Percentiles rank a stretch among this genome's conserved stretches.
Evolutionary conservation across 805 yeast genomes (phyloP).

Genomic region (Ogataea degrootiae): DNA sequence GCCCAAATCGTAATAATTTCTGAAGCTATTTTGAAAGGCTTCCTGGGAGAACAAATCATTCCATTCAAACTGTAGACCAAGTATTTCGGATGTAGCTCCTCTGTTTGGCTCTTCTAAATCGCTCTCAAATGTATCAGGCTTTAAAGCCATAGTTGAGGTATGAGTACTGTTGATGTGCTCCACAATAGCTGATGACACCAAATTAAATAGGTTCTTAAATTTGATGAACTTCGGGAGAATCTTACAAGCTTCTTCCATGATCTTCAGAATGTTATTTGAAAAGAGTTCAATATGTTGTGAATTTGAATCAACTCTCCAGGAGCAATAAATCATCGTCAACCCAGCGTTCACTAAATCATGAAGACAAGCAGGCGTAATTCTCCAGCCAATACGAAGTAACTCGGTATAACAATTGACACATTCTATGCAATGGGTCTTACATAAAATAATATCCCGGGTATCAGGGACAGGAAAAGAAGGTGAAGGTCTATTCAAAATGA

Average conservation of each 20-base stretch:
- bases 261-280: conserved; percentile 6
- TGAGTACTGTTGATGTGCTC: conserved; percentile 11
- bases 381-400: conserved; percentile 13
- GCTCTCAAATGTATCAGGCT: not conserved
- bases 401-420: conserved; percentile 12
- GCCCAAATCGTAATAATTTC: conserved; percentile 16
- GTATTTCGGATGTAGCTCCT: not conserved
- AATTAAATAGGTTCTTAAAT: conserved; percentile 14
- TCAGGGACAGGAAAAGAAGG: conserved; percentile 22
- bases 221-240: conserved; percentile 13
- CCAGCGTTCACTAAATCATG: conserved; percentile 20
- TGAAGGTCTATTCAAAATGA: conserved; percentile 21
- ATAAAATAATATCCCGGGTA: conserved; percentile 8
- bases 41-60: conserved; percentile 24
- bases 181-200: conserved; percentile 14
- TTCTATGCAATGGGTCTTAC: conserved; percentile 17
- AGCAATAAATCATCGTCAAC: conserved; percentile 21
- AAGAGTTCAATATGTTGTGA: conserved; percentile 12
- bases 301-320: conserved; percentile 19
- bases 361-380: conserved; percentile 14
- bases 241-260: conserved; percentile 16
- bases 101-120: not conserved
- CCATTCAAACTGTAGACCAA: conserved; percentile 16
- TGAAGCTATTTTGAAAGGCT: conserved; percentile 20
- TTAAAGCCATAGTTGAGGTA: not conserved